Evolutionary conservation across 352 stramenopile genomes (phyloP), one percentile per base, ranked within the genome.

Genomic region (Pythium plurisporium): DNA sequence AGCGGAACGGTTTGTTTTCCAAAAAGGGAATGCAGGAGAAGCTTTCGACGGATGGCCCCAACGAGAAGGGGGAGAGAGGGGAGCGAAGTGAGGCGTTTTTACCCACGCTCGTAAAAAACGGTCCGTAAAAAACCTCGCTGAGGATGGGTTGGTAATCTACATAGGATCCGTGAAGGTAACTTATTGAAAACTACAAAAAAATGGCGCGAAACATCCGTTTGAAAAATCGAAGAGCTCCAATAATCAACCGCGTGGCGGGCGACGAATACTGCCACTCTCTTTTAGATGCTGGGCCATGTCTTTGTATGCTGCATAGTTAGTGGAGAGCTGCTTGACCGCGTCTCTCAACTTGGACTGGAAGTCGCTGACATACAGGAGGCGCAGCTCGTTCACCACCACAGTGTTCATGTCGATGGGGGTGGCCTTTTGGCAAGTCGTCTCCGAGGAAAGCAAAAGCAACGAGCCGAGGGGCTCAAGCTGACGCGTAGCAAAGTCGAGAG

Each of bases 311-410:
- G 15, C 30, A 11, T 20, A 9, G 23, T 53, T 61, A 10, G 34
- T 38, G 1, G 53, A 49, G 6, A 87, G 55, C 29, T 79, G 79
- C 41, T 69, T 62, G 14, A 87, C n/a, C 0, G 74, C 74, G 4
- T 61, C 62, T 3, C 71, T 38, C 19, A 80, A 27, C 20, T 74
- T 56, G 2, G 23, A 50, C 5, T 38, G 56, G 40, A 68, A 74
- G 57, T 84, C 72, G 33, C 65, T 48, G 12, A 89, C 52, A 9
- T 46, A 67, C 38, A 67, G 42, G 20, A 91, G 5, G 26, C 72
- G 62, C 26, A 91, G 70, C 30, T 91, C 82, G 19, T 78, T 76
- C 15, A 91, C 79, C 17, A 89, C 82, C 7, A 91, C 69, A 2
- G 68, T 41, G 38, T 91, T 91, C 73, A 91, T 80, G 55, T 89